Percentiles rank a stretch among this genome's conserved stretches.
Evolutionary conservation across 2,329 filamentous ascomycete species (phyloP).

Genomic region (Alternaria metachromatica): DNA sequence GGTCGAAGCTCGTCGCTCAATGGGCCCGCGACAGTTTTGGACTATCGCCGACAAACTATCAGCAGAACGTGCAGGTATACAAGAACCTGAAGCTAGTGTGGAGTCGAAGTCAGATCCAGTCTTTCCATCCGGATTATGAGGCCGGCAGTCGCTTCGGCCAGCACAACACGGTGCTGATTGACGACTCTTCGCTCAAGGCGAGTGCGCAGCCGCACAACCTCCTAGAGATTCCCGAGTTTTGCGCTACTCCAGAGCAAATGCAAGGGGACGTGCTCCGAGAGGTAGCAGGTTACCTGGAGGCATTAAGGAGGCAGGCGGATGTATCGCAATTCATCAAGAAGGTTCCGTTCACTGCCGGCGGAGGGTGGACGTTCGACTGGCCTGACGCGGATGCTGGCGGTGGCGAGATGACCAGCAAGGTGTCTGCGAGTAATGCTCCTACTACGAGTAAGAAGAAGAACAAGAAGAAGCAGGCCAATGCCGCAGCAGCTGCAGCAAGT

Average conservation of each 20-base stretch:
- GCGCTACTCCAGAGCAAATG: slow-evolving; percentile 52
- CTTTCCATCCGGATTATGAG: slow-evolving; percentile 49
- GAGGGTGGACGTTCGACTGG: slow-evolving; percentile 40
- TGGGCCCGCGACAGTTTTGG: slow-evolving; percentile 83
- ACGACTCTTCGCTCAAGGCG: slow-evolving; percentile 84
- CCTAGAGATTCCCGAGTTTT: slow-evolving; percentile 80
- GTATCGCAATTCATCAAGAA: slow-evolving; percentile 67
- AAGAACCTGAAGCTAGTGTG: slow-evolving; percentile 82
- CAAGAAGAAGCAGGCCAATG: slow-evolving; percentile 12
- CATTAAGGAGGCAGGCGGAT: slow-evolving; percentile 60
- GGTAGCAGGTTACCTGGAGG: slow-evolving; percentile 61
- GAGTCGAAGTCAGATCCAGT: slow-evolving; percentile 57
- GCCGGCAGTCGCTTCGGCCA: slow-evolving; percentile 69
- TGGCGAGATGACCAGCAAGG: slow-evolving; percentile 19
- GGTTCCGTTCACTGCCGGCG: slow-evolving; percentile 36
- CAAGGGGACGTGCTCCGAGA: slow-evolving; percentile 56
- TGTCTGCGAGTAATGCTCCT: slow-evolving; percentile 1
- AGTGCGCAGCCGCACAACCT: slow-evolving; percentile 83
- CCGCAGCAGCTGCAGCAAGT: neutral
- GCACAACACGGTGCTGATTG: slow-evolving; percentile 85
- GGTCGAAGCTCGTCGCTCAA: slow-evolving; percentile 65
- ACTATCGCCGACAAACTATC: slow-evolving; percentile 70
- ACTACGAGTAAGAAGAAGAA: slow-evolving; percentile 16
- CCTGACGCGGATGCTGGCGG: slow-evolving; percentile 15
- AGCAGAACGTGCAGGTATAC: slow-evolving; percentile 80